Percentiles rank a stretch among this genome's conserved stretches.
Conservation (phyloP, 768 basidiomycete species). For the Leccinum obscurum region DNA sequence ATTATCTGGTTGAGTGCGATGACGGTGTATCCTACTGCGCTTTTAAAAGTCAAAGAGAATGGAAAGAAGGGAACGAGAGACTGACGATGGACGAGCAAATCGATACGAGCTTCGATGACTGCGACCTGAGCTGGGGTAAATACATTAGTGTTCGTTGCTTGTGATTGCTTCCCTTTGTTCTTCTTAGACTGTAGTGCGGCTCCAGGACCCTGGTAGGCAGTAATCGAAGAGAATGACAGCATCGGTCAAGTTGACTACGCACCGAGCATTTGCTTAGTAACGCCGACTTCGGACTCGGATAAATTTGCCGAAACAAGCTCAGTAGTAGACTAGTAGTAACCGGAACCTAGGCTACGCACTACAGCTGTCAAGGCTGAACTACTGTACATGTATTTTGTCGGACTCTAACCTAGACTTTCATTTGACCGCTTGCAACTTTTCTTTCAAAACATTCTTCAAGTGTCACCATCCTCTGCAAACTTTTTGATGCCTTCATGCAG, state of each 20-base stretch:
- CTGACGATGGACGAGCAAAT: slow-evolving; percentile 73
- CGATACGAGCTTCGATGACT: slow-evolving; percentile 61
- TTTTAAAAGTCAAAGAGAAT: slow-evolving; percentile 7
- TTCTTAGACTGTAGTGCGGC: slow-evolving; percentile 23
- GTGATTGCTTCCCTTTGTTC: slow-evolving; percentile 35
- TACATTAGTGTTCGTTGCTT: slow-evolving; percentile 31
- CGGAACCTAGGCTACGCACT: too few relatives aligned
- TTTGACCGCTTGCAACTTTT: slow-evolving; percentile 44
- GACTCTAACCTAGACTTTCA: not conserved
- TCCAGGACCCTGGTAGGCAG: slow-evolving; percentile 20
- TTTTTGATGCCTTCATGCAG: slow-evolving; percentile 96
- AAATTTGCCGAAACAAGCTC: not conserved
- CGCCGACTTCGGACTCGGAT: not conserved
- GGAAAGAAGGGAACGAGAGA: slow-evolving; percentile 9
- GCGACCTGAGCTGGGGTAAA: slow-evolving; percentile 59
- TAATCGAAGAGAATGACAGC: slow-evolving; percentile 61
- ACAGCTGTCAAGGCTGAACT: not conserved
- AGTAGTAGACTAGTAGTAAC: too few relatives aligned
- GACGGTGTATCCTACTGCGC: slow-evolving; percentile 82
- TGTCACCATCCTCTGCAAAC: slow-evolving; percentile 90
- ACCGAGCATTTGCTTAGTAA: too few relatives aligned
- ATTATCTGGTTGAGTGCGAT: slow-evolving; percentile 76
- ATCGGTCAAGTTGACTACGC: too few relatives aligned
- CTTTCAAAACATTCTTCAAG: slow-evolving; percentile 80
- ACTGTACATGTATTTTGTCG: not conserved